Evolutionary conservation across 768 basidiomycete species (phyloP), one percentile per base, ranked within the genome.

Genomic region (Podaxis mareebaensis): DNA sequence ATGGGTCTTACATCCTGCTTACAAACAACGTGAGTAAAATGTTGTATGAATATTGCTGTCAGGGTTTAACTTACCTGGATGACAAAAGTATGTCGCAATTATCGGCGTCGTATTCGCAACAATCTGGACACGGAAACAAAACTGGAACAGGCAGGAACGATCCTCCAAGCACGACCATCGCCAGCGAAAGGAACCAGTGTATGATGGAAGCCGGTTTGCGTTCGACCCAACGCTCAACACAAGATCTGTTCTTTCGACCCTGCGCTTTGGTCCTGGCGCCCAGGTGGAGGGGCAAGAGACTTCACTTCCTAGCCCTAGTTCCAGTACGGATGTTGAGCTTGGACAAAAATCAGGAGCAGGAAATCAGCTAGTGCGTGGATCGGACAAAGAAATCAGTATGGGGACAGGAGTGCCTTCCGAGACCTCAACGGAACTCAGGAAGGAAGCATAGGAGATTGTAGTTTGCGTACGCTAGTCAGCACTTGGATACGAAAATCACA

Each of bases 21-120:
- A 24, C 49, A 15, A 66, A 69, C 51, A 66, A 70, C 33, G 67
- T 71, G 40, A 72, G 74, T 49, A 63, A 64, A n/a, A 55, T 54
- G 11, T 7, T 15, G 3, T 24, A 51, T n/a, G 13, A 20, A 24
- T 24, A 24, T 17, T 7, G 20, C 20, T 20, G 5, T 46, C 6
- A 10, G 24, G 49, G 44, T 33, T 17, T 38, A 4, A 8, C 20
- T 36, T 11, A 39, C 28, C 30, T 26, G 49, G 22, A 3, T 11
- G 13, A 26, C 5, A 42, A 11, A 2, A 64, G 65, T 74, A 74
- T 58, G 65, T 76, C 13, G 69, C 71, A n/a, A 75, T 78, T 39
- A 70, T 78, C 22, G 76, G 77, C 2, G 71, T 78, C 15, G 72
- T 76, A 26, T 75, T 77, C 40, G 76, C 76, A 5, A 77, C 76